phyloP scores from a whole-genome alignment of 257 asterid species.

The Ligustrum vulgare region DNA sequence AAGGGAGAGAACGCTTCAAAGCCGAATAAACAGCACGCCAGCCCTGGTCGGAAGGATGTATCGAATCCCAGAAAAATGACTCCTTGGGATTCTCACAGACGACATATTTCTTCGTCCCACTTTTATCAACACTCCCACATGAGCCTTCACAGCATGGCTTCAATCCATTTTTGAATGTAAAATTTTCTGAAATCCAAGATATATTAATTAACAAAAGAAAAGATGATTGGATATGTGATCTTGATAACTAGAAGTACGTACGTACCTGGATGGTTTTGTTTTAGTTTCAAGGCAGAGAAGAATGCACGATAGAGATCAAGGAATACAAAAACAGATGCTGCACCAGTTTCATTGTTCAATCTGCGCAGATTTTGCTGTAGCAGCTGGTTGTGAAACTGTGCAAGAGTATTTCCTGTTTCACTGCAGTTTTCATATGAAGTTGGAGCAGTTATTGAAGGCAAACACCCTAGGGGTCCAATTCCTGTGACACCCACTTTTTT shows the following conservation, averaged over 20 bases:
- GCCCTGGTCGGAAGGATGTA: slow-evolving; percentile 66
- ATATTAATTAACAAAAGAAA: background rate
- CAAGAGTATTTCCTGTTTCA: slow-evolving; percentile 33
- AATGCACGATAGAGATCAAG: slow-evolving; percentile 60
- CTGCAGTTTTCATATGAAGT: slow-evolving; percentile 38
- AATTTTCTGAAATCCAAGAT: slow-evolving; percentile 25
- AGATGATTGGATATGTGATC: background rate
- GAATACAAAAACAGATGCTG: slow-evolving; percentile 30
- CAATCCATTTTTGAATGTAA: slow-evolving; percentile 27
- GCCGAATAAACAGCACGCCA: slow-evolving; percentile 53
- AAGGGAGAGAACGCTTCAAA: slow-evolving; percentile 35
- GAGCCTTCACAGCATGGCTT: slow-evolving; percentile 61
- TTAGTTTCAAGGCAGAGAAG: slow-evolving; percentile 41
- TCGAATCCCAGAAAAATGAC: slow-evolving; percentile 62
- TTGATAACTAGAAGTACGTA: background rate
- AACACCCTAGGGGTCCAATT: slow-evolving; percentile 58
- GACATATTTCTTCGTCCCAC: slow-evolving; percentile 39
- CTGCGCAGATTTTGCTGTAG: slow-evolving; percentile 38
- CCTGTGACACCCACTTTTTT: slow-evolving; percentile 48
- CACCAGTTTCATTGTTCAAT: slow-evolving; percentile 41
- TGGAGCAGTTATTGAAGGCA: slow-evolving; percentile 39
- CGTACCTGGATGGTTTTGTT: slow-evolving; percentile 41
- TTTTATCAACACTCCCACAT: slow-evolving; percentile 47
- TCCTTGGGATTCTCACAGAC: slow-evolving; percentile 46
- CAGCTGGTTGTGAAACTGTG: slow-evolving; percentile 49